Base-by-base conservation (phyloP, 305 asterid species). In the Fraxinus xanthoxyloides region DNA sequence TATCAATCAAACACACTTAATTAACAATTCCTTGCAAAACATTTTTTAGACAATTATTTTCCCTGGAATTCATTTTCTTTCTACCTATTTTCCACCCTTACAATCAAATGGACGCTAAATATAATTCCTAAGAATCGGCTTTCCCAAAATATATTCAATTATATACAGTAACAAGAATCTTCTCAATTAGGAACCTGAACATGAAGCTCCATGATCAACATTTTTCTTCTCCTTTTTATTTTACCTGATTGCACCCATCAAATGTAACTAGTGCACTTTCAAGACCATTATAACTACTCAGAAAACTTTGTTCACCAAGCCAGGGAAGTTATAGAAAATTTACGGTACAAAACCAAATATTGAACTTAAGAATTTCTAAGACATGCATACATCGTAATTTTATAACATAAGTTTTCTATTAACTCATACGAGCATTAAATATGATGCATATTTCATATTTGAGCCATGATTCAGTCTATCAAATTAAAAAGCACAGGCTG, bases 131-230 rank as follows among this genome's bases (percentile, higher is more conserved):
- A n/a, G n/a, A n/a, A n/a, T n/a, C n/a, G n/a, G n/a, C n/a, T n/a
- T n/a, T n/a, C n/a, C n/a, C n/a, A n/a, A n/a, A n/a, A n/a, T n/a
- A n/a, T n/a, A n/a, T n/a, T n/a, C n/a, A n/a, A n/a, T n/a, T n/a
- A n/a, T n/a, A n/a, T n/a, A n/a, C n/a, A n/a, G n/a, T n/a, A n/a
- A n/a, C n/a, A 85, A 83, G 82, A 77, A 80, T 77, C 75, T 80
- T 78, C 81, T 80, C 56, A 72, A 78, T 70, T 36, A 84, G 83
- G 80, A 89, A 82, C 81, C 85, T 77, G 69, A 86, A 82, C 76
- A 83, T 56, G 82, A 81, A 86, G 79, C 85, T 76, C 65, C 70
- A 69, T 75, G 34, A 78, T 36, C 56, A 61, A 76, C 72, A 76
- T 26, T n/a, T n/a, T 74, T 77, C 59, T 69, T 43, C 67, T 31